These are phyloP conservation scores for Pseudocercospora fijiensis DNA, from an alignment of 2,329 filamentous ascomycete genomes.

Conservation along the genomic window DNA sequence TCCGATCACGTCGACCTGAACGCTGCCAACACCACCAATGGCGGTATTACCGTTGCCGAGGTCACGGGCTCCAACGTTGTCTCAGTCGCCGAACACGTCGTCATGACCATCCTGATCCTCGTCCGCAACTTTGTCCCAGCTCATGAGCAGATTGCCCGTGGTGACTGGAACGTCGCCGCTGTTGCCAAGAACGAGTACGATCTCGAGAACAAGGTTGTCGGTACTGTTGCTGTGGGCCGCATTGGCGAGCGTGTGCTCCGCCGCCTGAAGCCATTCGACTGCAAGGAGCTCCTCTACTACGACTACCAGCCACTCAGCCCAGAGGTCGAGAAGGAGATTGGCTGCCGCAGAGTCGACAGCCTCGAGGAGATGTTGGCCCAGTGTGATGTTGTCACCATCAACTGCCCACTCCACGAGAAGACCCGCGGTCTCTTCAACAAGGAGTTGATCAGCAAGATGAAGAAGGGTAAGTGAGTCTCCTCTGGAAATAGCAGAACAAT, in stretches of 20 bases:
- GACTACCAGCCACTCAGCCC: conserved; percentile 93
- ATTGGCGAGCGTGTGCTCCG: conserved; percentile 97
- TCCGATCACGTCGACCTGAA: conserved; percentile 98
- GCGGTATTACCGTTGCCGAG: conserved; percentile 93
- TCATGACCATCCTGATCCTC: conserved; percentile 97
- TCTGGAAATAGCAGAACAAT: not conserved
- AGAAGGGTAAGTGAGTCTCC: conserved; percentile 65
- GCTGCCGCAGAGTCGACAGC: conserved; percentile 80
- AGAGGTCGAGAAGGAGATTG: conserved; percentile 92
- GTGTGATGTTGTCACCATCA: conserved; percentile 98
- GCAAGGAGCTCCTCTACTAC: conserved; percentile 99
- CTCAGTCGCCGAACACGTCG: conserved; percentile 95
- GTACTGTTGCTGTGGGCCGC: conserved; percentile 93
- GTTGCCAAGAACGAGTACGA: conserved; percentile 99
- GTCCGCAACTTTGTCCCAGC: conserved; percentile 98
- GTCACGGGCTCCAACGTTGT: conserved; percentile 98
- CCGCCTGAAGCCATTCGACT: conserved; percentile 95
- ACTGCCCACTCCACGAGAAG: conserved; percentile 99
- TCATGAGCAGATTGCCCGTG: conserved; percentile 84
- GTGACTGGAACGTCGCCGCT: conserved; percentile 93
- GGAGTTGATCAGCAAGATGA: conserved; percentile 98
- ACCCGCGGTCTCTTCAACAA: conserved; percentile 97
- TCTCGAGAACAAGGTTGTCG: conserved; percentile 94
- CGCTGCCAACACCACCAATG: conserved; percentile 97
- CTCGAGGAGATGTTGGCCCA: conserved; percentile 92